Evolutionary conservation across 225 moss, liverwort and hornwort species (phyloP), one percentile per base, ranked within the genome.

Genomic region (Physcomitrium patens): DNA sequence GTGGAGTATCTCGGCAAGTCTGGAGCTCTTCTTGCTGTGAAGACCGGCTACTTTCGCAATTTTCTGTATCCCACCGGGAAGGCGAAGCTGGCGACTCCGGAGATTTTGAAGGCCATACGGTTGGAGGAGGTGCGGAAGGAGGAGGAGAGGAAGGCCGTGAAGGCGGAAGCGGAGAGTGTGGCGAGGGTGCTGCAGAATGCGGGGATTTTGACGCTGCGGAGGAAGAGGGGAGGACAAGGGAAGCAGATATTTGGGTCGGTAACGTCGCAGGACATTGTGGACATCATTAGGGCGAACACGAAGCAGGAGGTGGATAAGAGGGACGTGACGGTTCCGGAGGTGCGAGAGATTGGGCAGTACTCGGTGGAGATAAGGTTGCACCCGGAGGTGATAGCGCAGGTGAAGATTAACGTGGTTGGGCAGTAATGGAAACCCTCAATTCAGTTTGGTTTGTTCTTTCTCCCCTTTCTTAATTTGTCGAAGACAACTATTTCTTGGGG

Each of bases 161-260:
- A 88, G 62, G 86, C 86, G 59, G 88, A 91, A 41, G 88, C 91
- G 1, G 91, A 91, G 74, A 43, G 27, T 12, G 80, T 86, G 47
- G 91, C 91, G 11, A 88, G 75, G 64, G 84, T 84, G 65, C 86
- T 91, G 65, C 91, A 87, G 70, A 84, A 79, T 10, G 77, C 51
- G n/a, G 91, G 88, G 8, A 77, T 75, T 43, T 88, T 91, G 80
- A 80, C 84, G 55, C 86, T 91, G 4, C 66, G 73, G 16, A 85
- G 90, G 76, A 86, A 88, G 70, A 91, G 83, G 77, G 91, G 88
- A 78, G 91, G 91, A 18, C 88, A 86, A 67, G 91, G 91, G 37
- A 91, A 86, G 71, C 88, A 86, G 60, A 91, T 91, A 23, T 91
- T 91, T 59, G 91, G 91, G 61, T 86, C 86, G 76, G 91, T 91